Conservation (phyloP, 192 early-diverging fungal species). For the Entomortierella beljakovae region DNA sequence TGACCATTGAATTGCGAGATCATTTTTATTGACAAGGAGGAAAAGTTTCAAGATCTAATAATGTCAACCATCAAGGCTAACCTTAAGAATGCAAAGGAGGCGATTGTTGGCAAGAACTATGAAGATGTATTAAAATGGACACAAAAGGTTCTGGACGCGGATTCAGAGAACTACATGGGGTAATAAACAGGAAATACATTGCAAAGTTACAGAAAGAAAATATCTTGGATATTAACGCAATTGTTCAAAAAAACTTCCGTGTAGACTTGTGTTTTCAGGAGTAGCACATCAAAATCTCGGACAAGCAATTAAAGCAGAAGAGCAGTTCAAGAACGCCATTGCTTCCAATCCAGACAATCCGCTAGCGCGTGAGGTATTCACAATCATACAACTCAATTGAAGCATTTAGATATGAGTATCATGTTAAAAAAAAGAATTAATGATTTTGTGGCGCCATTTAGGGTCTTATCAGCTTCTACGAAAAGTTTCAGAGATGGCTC, state of each 20-base stretch:
- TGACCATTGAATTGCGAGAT: too few relatives aligned
- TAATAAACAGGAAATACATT: constrained; percentile 33
- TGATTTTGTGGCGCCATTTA: neutral
- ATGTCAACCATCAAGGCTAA: constrained; percentile 53
- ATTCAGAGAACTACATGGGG: constrained; percentile 67
- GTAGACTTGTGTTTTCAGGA: constrained; percentile 72
- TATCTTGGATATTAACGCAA: too few relatives aligned
- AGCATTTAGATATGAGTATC: neutral
- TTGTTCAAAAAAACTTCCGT: neutral
- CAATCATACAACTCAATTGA: neutral
- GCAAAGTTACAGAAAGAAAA: neutral
- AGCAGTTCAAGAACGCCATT: constrained; percentile 69
- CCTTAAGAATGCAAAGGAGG: constrained; percentile 64
- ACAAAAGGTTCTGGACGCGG: constrained; percentile 59
- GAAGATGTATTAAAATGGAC: constrained; percentile 64
- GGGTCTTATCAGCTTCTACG: constrained; percentile 73
- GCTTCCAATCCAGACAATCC: constrained; percentile 62
- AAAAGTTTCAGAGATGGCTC: constrained; percentile 58
- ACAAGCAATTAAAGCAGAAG: constrained; percentile 66
- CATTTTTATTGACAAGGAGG: too few relatives aligned
- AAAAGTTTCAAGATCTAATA: too few relatives aligned
- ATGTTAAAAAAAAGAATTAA: neutral
- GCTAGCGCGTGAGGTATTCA: constrained; percentile 75
- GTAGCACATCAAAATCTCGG: constrained; percentile 72
- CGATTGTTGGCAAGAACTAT: constrained; percentile 58